Evolutionary conservation across 495 filamentous ascomycete species (phyloP).

Genomic region (Trichocladium uniseriatum): DNA sequence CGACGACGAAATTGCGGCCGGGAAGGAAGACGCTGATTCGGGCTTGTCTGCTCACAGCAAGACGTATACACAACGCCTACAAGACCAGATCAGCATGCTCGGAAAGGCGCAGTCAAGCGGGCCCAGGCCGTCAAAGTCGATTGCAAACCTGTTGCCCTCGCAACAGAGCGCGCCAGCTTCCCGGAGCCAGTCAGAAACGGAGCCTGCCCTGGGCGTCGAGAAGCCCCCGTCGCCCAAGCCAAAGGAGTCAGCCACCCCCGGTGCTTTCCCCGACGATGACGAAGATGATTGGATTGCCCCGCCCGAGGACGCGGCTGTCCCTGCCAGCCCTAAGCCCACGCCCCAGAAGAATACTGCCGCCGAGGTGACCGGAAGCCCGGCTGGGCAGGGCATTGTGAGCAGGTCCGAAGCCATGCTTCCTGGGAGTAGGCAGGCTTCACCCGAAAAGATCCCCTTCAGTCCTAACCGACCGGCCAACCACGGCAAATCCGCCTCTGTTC

Average conservation of each 20-base stretch:
- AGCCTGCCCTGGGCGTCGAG: slow-evolving; percentile 42
- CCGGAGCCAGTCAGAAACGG: slow-evolving; percentile 27
- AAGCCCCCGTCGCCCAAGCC: slow-evolving; percentile 26
- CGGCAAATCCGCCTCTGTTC: slow-evolving; percentile 47
- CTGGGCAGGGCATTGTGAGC: slow-evolving; percentile 35
- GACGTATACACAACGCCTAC: slow-evolving; percentile 80
- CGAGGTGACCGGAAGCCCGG: slow-evolving; percentile 51
- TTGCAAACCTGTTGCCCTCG: slow-evolving; percentile 40
- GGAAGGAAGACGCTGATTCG: slow-evolving; percentile 26
- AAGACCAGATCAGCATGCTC: slow-evolving; percentile 89
- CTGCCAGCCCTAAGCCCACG: slow-evolving; percentile 35
- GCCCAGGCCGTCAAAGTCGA: slow-evolving; percentile 60
- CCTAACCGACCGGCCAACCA: slow-evolving; percentile 26
- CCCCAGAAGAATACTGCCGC: slow-evolving; percentile 48
- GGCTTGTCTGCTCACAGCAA: slow-evolving; percentile 56
- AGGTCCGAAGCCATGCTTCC: slow-evolving; percentile 33
- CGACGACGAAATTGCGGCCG: slow-evolving; percentile 42
- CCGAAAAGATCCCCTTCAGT: slow-evolving; percentile 28
- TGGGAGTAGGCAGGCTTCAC: slow-evolving; percentile 33
- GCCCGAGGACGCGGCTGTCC: slow-evolving; percentile 28
- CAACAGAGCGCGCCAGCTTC: slow-evolving; percentile 18
- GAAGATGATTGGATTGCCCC: slow-evolving; percentile 83
- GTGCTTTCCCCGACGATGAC: slow-evolving; percentile 51
- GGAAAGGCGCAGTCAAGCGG: slow-evolving; percentile 61
- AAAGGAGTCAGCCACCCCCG: slow-evolving; percentile 28